Base-by-base conservation (phyloP, 208 protist species). In the Leishmania tarentolae region DNA sequence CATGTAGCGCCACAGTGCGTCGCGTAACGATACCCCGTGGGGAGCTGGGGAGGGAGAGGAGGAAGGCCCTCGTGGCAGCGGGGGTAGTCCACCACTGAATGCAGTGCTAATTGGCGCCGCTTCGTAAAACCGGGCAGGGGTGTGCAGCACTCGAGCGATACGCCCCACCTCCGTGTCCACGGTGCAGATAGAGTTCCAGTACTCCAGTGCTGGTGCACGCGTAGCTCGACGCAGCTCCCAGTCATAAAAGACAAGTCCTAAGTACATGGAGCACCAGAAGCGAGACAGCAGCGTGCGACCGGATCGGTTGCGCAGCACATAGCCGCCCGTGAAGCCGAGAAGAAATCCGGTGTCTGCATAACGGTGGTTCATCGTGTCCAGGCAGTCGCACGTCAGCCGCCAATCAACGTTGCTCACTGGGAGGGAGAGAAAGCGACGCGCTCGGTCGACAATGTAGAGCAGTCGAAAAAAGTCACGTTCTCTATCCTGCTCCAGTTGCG, bases 311-410 rank as follows among this genome's bases (percentile, higher is more conserved):
- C 91, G 87, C 40, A 95, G 59, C 28, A 85, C 81, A 65, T 88
- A 85, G 50, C 74, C 75, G 1, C 84, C 83, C 24, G 88, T 79
- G 75, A 95, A 92, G n/a, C 83, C 84, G n/a, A 91, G 76, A 17
- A 97, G 82, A 84, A 90, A 93, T 1, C 78, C 83, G 42, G 91
- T 91, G 80, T 97, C 93, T 2, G 93, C 92, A 82, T 92, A 94
- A 50, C 92, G 90, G 73, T 89, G 89, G 68, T 93, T 95, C 66
- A 97, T 89, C 47, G 94, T 88, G 76, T 95, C 93, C n/a, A 97
- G 78, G 80, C 92, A 97, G 75, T 95, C 80, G 59, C 86, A 85
- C 28, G 90, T 91, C 57, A 95, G 81, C 40, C 83, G 81, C 89
- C 88, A 93, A 72, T 96, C 93, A 19, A 92, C 80, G 44, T 79